These are phyloP conservation scores for Xylaria telfairii DNA, from an alignment of 495 filamentous ascomycete species.

Conservation along the genomic window DNA sequence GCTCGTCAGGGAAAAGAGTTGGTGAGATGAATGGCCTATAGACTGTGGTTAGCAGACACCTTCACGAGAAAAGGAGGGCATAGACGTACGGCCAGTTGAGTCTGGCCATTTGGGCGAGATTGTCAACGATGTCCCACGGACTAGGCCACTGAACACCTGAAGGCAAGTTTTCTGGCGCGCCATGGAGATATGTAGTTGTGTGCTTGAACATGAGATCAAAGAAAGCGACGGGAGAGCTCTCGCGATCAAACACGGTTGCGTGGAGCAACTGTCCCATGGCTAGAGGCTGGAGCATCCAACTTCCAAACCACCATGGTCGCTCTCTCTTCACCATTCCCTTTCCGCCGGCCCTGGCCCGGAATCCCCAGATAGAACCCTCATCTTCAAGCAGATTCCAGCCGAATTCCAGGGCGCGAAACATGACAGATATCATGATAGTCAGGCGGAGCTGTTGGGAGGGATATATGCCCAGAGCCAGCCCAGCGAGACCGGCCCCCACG, in stretches of 20 bases:
- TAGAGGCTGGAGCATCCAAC: conserved; percentile 94
- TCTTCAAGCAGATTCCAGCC: conserved; percentile 83
- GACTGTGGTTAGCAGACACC: conserved; percentile 12
- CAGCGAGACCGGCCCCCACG: conserved; percentile 84
- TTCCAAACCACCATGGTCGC: conserved; percentile 89
- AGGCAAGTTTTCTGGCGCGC: conserved; percentile 73
- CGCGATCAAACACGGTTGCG: conserved; percentile 89
- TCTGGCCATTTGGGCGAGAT: conserved; percentile 76
- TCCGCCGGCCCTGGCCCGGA: conserved; percentile 44
- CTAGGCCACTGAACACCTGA: conserved; percentile 72
- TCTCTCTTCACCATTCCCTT: conserved; percentile 46
- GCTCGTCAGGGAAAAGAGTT: conserved; percentile 77
- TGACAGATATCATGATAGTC: conserved; percentile 78
- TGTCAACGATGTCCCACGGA: conserved; percentile 79
- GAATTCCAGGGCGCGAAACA: conserved; percentile 83
- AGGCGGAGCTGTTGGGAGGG: conserved; percentile 78
- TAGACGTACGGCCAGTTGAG: conserved; percentile 81
- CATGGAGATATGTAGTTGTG: conserved; percentile 78
- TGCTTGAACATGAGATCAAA: conserved; percentile 75
- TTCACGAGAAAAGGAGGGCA: background rate
- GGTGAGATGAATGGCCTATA: conserved; percentile 77
- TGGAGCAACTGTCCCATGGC: conserved; percentile 90
- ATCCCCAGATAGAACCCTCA: conserved; percentile 76
- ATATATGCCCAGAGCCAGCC: conserved; percentile 78
- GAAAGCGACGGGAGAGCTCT: conserved; percentile 79